A percentile compares a stretch with the other conserved stretches of the same genome.
These are phyloP conservation scores for Lasiosphaeris hirsuta DNA, from an alignment of 495 filamentous ascomycete genomes.

Conservation along the genomic window DNA sequence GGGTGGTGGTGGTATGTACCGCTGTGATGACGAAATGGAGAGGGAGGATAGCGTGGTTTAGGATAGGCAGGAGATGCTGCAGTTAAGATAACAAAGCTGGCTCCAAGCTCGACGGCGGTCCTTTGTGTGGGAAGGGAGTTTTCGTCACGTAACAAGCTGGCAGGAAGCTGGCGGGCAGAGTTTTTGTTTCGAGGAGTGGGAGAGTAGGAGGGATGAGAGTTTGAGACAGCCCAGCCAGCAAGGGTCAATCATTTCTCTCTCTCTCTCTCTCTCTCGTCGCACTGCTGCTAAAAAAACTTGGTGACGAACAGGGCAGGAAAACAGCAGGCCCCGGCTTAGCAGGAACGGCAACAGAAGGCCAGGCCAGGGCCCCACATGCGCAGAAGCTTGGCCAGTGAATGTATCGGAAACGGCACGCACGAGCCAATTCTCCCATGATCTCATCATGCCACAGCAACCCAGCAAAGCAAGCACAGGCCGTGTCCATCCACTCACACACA, in stretches of 20 bases:
- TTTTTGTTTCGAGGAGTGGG: conserved; percentile 7
- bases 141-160: not conserved
- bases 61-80: not conserved
- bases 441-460: conserved; percentile 33
- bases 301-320: conserved; percentile 17
- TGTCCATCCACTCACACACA: not conserved
- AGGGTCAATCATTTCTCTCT: conserved; percentile 10
- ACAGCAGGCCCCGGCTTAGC: conserved; percentile 2
- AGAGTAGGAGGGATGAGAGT: conserved; percentile 15
- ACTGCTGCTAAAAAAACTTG: conserved; percentile 7
- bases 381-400: conserved; percentile 4
- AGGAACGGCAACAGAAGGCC: conserved; percentile 8
- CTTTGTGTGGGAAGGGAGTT: conserved; percentile 1
- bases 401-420: conserved; percentile 10
- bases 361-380: not conserved
- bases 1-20: not conserved
- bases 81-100: conserved; percentile 12
- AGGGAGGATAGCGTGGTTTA: not conserved
- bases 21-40: conserved; percentile 10
- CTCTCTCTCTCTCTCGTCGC: not conserved
- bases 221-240: conserved; percentile 15
- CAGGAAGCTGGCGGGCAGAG: not conserved
- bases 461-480: not conserved
- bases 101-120: not conserved
- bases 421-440: conserved; percentile 27